A percentile compares a stretch with the other conserved stretches of the same genome.
These are phyloP conservation scores for Ophiostoma quercus DNA, from an alignment of 2,329 filamentous ascomycete genomes.

Conservation along the genomic window DNA sequence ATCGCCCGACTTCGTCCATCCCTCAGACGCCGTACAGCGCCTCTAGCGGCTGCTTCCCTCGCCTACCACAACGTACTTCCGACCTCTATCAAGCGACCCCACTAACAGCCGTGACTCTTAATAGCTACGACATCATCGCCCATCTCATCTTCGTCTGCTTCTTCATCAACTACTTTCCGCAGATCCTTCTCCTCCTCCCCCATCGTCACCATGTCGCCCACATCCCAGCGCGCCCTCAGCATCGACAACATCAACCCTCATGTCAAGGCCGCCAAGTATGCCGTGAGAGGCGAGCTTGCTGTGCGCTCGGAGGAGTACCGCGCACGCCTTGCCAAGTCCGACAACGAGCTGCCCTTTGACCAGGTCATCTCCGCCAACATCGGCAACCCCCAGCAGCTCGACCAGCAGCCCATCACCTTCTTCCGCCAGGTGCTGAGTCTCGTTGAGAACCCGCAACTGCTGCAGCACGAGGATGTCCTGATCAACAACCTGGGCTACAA, in stretches of 20 bases:
- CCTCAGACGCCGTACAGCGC: constrained; percentile 11
- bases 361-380: constrained; percentile 96
- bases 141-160: background rate
- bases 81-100: constrained; percentile 10
- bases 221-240: constrained; percentile 50
- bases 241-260: constrained; percentile 89
- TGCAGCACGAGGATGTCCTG: constrained; percentile 79
- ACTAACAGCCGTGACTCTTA: constrained; percentile 20
- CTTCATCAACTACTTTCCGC: background rate
- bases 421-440: constrained; percentile 95
- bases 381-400: constrained; percentile 96
- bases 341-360: constrained; percentile 66
- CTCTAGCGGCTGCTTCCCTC: constrained; percentile 13
- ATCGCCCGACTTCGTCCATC: background rate
- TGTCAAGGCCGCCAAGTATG: constrained; percentile 84
- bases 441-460: constrained; percentile 79
- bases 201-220: constrained; percentile 35
- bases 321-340: constrained; percentile 60
- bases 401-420: constrained; percentile 98
- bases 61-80: background rate
- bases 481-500: constrained; percentile 76
- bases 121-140: background rate
- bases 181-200: constrained; percentile 20
- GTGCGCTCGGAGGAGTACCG: constrained; percentile 90
- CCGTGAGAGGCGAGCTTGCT: constrained; percentile 91